Evolutionary conservation across 495 filamentous ascomycete genomes (phyloP).

Genomic region (Chaetomidium leptoderma): DNA sequence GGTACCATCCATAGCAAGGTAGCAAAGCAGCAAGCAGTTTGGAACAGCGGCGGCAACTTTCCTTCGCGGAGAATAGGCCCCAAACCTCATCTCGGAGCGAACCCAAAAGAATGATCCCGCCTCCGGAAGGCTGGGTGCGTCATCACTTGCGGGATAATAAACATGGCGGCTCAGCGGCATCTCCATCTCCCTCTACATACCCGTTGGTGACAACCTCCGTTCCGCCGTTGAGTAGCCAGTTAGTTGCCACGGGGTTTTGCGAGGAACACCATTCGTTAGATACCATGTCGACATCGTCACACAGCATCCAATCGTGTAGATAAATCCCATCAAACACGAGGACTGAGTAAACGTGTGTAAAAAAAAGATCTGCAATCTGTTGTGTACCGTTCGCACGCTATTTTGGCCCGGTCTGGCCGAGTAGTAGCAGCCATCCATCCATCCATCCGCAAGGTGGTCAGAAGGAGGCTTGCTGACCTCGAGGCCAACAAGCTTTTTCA

Average conservation of each 20-base stretch:
- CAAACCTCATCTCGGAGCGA: too few species aligned
- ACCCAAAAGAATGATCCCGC: neutral
- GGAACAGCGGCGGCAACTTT: neutral
- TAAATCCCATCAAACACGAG: slow-evolving; percentile 2
- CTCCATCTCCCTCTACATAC: neutral
- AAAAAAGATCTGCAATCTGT: slow-evolving; percentile 7
- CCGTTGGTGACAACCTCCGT: too few species aligned
- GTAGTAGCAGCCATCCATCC: too few species aligned
- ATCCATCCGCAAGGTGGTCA: too few species aligned
- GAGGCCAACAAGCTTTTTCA: too few species aligned
- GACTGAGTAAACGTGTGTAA: neutral
- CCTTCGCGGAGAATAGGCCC: too few species aligned
- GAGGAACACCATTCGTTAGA: too few species aligned
- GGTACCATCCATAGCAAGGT: neutral
- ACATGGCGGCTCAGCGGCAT: slow-evolving; percentile 2
- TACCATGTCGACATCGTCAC: slow-evolving; percentile 1
- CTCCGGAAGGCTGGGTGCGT: neutral
- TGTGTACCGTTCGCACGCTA: slow-evolving; percentile 10
- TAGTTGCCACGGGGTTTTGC: too few species aligned
- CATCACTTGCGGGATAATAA: neutral
- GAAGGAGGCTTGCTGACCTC: too few species aligned
- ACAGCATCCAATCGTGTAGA: neutral
- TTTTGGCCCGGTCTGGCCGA: neutral
- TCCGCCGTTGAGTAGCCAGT: too few species aligned
- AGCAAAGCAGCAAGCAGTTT: neutral